Evolutionary conservation across 306 rosid species (phyloP).

Genomic region (Acacia crassicarpa): DNA sequence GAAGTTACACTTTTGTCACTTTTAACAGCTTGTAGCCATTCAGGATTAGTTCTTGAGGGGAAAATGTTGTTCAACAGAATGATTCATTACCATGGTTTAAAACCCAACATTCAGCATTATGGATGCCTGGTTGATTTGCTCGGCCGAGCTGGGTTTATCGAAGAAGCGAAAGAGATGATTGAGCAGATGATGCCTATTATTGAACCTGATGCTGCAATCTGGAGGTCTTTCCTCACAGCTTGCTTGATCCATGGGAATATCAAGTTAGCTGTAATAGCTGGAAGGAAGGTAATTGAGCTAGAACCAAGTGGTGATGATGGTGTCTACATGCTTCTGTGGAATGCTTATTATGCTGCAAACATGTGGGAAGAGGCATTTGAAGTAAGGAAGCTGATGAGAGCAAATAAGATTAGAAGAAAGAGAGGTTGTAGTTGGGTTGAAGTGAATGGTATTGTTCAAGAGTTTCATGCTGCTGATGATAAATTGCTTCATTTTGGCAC

Average conservation of each 20-base stretch:
- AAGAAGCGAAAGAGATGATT: constrained; percentile 32
- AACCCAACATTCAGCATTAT: constrained; percentile 32
- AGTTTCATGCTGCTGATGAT: constrained; percentile 21
- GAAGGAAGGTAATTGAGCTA: constrained; percentile 33
- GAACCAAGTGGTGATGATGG: constrained; percentile 34
- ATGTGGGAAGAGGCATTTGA: constrained; percentile 35
- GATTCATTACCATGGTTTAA: constrained; percentile 23
- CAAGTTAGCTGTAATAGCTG: constrained; percentile 24
- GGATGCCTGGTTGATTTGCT: constrained; percentile 30
- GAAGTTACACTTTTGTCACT: constrained; percentile 28
- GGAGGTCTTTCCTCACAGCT: constrained; percentile 30
- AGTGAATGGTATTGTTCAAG: constrained; percentile 25
- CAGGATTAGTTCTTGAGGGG: constrained; percentile 27
- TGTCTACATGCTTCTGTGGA: constrained; percentile 29
- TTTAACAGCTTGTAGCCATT: constrained; percentile 32
- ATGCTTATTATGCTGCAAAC: constrained; percentile 20
- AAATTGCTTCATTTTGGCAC: constrained; percentile 5
- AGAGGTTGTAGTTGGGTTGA: constrained; percentile 27
- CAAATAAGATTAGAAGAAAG: constrained; percentile 22
- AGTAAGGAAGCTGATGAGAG: constrained; percentile 26
- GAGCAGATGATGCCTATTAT: constrained; percentile 22
- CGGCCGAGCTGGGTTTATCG: constrained; percentile 21
- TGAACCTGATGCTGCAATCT: constrained; percentile 30
- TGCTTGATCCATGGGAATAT: constrained; percentile 27
- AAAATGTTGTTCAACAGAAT: constrained; percentile 13